Evolutionary conservation across 2,329 filamentous ascomycete genomes (phyloP).

Genomic region (Biscogniauxia mediterranea): DNA sequence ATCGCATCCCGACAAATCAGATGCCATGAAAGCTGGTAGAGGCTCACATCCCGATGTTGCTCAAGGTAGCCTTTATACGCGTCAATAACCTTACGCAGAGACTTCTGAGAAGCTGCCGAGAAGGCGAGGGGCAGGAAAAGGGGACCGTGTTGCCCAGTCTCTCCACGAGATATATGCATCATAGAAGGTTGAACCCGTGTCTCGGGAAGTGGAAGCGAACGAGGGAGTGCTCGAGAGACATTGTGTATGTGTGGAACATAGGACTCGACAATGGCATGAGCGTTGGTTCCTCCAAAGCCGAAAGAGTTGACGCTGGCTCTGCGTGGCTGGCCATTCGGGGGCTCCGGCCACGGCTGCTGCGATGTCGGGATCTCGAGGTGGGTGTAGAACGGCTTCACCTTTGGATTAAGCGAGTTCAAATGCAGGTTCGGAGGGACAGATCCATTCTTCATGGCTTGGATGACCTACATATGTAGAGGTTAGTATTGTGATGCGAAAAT

Average conservation of each 20-base stretch:
- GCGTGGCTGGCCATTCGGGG: slow-evolving; percentile 35
- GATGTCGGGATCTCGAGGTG: slow-evolving; percentile 36
- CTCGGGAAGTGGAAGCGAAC: neutral
- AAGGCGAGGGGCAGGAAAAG: slow-evolving; percentile 36
- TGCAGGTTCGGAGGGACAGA: slow-evolving; percentile 44
- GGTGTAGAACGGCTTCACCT: slow-evolving; percentile 36
- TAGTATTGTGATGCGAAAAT: neutral
- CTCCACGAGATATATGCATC: neutral
- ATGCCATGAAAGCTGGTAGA: slow-evolving; percentile 33
- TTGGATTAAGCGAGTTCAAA: slow-evolving; percentile 40
- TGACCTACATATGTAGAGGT: slow-evolving; percentile 17
- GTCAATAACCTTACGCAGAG: slow-evolving; percentile 29
- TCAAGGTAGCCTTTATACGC: slow-evolving; percentile 32
- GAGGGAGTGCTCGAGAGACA: neutral
- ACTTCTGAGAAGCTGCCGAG: slow-evolving; percentile 37
- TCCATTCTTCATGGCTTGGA: slow-evolving; percentile 40
- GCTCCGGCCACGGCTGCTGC: slow-evolving; percentile 34
- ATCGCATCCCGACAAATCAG: slow-evolving; percentile 34
- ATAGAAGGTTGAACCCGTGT: neutral
- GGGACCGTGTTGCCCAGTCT: neutral
- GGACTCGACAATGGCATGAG: slow-evolving; percentile 43
- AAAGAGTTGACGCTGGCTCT: slow-evolving; percentile 46
- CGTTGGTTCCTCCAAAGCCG: slow-evolving; percentile 45
- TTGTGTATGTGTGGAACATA: slow-evolving; percentile 35
- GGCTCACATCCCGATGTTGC: slow-evolving; percentile 2